Evolutionary conservation across 495 filamentous ascomycete species (phyloP).

Genomic region (Chaetomium fimeti): DNA sequence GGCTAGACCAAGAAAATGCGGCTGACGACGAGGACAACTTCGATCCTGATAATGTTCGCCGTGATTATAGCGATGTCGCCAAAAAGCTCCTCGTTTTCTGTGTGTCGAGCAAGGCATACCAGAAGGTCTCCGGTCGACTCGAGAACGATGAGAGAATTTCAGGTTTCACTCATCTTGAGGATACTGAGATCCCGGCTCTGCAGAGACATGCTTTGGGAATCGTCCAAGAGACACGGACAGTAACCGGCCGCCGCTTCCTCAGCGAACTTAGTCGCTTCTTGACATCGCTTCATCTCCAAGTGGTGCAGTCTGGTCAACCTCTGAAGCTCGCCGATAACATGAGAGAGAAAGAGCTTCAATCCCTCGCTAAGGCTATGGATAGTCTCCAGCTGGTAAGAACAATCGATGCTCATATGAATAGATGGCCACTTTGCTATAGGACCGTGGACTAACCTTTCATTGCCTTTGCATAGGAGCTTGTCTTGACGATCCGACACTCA

Average conservation of each 20-base stretch:
- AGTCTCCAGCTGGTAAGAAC: slow-evolving; percentile 44
- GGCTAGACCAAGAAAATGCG: slow-evolving; percentile 27
- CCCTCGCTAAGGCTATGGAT: slow-evolving; percentile 39
- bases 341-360: slow-evolving; percentile 37
- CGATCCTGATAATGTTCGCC: slow-evolving; percentile 38
- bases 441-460: slow-evolving; percentile 6
- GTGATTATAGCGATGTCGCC: slow-evolving; percentile 59
- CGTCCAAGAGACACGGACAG: slow-evolving; percentile 38
- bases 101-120: slow-evolving; percentile 57
- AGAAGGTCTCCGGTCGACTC: slow-evolving; percentile 56
- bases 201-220: slow-evolving; percentile 56
- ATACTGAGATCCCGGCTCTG: slow-evolving; percentile 55
- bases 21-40: slow-evolving; percentile 19
- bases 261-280: slow-evolving; percentile 50
- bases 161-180: slow-evolving; percentile 25
- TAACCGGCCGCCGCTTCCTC: slow-evolving; percentile 33
- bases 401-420: not conserved
- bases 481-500: not conserved
- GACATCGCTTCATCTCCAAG: slow-evolving; percentile 54
- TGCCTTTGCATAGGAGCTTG: slow-evolving; percentile 2
- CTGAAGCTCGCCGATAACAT: slow-evolving; percentile 45
- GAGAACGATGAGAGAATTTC: slow-evolving; percentile 35
- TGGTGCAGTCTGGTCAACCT: slow-evolving; percentile 45
- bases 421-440: slow-evolving; percentile 25
- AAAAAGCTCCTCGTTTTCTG: slow-evolving; percentile 59